Evolutionary conservation across 2,329 filamentous ascomycete species (phyloP).

Genomic region (Aureobasidium zeae): DNA sequence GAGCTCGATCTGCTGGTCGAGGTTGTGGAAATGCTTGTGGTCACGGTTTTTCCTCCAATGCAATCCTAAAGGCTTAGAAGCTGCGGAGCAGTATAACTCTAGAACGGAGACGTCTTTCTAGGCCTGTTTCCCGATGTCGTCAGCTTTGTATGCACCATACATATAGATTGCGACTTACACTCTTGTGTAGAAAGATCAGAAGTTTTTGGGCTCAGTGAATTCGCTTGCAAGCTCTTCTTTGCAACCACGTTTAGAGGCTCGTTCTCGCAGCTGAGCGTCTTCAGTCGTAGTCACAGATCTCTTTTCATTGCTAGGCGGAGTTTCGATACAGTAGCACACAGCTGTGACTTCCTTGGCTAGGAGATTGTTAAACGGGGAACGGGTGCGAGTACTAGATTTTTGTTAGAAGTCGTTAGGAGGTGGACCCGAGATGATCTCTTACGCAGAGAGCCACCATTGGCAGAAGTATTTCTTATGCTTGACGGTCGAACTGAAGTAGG

Average conservation of each 20-base stretch:
- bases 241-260: neutral
- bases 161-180: neutral
- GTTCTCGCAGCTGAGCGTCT: neutral
- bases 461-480: slow-evolving; percentile 2
- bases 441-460: slow-evolving; percentile 1
- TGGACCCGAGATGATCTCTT: neutral
- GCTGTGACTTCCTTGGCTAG: neutral
- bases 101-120: neutral
- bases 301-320: neutral
- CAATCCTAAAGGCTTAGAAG: neutral
- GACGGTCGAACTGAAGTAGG: neutral
- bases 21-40: neutral
- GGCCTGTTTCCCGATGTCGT: neutral
- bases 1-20: neutral
- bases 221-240: neutral
- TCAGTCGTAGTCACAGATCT: neutral
- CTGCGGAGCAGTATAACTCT: neutral
- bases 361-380: neutral
- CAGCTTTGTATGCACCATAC: neutral
- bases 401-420: neutral
- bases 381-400: neutral
- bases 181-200: neutral
- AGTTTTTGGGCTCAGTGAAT: neutral
- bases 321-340: neutral
- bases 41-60: neutral